phyloP scores from a whole-genome alignment of 164 flowering plant species.

The Sextonia rubra region DNA sequence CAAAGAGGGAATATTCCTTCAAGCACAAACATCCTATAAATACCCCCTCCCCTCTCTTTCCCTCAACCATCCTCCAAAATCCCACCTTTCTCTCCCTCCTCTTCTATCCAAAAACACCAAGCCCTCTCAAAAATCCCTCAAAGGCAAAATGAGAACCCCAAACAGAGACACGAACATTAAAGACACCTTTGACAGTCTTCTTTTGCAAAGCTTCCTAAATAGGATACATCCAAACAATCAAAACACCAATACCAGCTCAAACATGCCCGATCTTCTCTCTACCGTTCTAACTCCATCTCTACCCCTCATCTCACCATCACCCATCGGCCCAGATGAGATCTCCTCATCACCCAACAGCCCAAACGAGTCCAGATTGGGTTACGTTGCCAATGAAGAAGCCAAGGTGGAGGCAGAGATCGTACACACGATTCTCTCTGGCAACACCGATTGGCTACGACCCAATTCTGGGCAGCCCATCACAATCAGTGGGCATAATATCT shows the following conservation, averaged over 20 bases:
- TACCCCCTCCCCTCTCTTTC: too few species aligned
- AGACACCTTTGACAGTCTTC: constrained; percentile 23
- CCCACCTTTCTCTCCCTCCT: too few species aligned
- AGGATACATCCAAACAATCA: constrained; percentile 59
- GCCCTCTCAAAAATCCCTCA: too few species aligned
- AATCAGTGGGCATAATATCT: constrained; percentile 74
- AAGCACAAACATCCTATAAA: too few species aligned
- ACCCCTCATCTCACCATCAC: constrained; percentile 25
- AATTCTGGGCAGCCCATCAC: constrained; percentile 91
- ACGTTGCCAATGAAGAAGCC: constrained; percentile 67
- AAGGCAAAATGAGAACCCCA: not conserved
- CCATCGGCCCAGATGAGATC: constrained; percentile 10
- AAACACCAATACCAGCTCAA: constrained; percentile 33
- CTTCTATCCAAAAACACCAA: too few species aligned
- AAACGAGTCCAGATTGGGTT: constrained; percentile 12
- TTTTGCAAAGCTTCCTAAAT: constrained; percentile 63
- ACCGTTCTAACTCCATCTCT: constrained; percentile 23
- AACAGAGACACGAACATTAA: constrained; percentile 6
- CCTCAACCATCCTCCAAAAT: too few species aligned
- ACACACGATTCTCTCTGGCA: constrained; percentile 43
- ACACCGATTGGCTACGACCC: constrained; percentile 61
- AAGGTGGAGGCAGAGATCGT: constrained; percentile 73
- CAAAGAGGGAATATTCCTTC: too few species aligned
- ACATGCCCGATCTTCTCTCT: constrained; percentile 49
- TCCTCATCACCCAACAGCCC: not conserved